These are phyloP conservation scores for Musa itinerans DNA, from an alignment of 176 grass and related monocot species.

Conservation along the genomic window DNA sequence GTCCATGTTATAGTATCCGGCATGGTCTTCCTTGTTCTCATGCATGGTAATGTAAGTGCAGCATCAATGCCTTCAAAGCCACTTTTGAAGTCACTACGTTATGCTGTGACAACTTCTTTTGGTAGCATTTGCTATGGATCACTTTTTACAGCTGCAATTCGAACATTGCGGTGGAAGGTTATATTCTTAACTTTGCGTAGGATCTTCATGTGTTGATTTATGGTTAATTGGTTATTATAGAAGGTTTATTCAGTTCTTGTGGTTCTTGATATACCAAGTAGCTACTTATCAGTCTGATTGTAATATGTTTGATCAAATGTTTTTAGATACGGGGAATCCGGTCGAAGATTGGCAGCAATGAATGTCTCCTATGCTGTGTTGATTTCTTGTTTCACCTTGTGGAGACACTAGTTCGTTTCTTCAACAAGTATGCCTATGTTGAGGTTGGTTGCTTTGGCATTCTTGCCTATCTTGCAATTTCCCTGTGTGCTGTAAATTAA, in stretches of 20 bases:
- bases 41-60: slow-evolving; percentile 60
- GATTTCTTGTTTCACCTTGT: slow-evolving; percentile 98
- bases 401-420: slow-evolving; percentile 92
- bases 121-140: slow-evolving; percentile 99
- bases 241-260: not conserved
- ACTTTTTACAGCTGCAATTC: slow-evolving; percentile 94
- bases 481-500: not conserved
- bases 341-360: slow-evolving; percentile 89
- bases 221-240: slow-evolving; percentile 16
- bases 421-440: slow-evolving; percentile 99
- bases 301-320: slow-evolving; percentile 11
- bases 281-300: not conserved
- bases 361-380: slow-evolving; percentile 91
- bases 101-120: slow-evolving; percentile 85
- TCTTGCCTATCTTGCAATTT: not conserved
- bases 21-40: slow-evolving; percentile 97
- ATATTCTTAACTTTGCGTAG: slow-evolving; percentile 5
- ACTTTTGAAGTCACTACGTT: slow-evolving; percentile 59
- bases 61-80: slow-evolving; percentile 83
- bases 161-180: slow-evolving; percentile 93
- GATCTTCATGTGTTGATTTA: not conserved
- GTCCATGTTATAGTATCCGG: slow-evolving; percentile 97
- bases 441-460: slow-evolving; percentile 45
- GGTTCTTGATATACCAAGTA: not conserved
- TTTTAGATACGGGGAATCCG: slow-evolving; percentile 82